These are phyloP conservation scores for Citrus inodora DNA, from an alignment of 345 rosid genomes.

Conservation along the genomic window DNA sequence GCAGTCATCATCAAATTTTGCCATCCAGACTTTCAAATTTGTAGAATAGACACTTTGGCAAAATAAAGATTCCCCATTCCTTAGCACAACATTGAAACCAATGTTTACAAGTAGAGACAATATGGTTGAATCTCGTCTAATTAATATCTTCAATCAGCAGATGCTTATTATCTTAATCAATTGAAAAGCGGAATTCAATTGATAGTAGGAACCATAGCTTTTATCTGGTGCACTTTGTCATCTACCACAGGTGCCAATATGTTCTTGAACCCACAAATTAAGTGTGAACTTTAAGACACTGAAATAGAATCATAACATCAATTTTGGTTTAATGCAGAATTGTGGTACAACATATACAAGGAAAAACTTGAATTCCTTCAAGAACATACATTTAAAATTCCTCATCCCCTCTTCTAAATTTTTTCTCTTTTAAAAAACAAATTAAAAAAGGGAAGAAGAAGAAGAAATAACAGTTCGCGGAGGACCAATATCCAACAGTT, in stretches of 20 bases:
- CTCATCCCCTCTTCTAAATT: neutral
- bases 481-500: neutral
- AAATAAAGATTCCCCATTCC: neutral
- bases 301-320: neutral
- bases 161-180: neutral
- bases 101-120: neutral
- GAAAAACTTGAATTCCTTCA: neutral
- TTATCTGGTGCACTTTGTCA: neutral
- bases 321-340: neutral
- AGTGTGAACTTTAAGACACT: neutral
- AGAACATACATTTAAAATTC: neutral
- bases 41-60: neutral
- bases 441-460: too few species aligned
- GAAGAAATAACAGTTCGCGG: neutral
- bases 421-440: too few species aligned
- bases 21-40: neutral
- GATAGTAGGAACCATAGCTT: neutral
- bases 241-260: neutral
- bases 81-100: neutral
- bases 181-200: neutral
- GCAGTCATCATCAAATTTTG: neutral
- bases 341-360: neutral
- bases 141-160: conserved; percentile 8
- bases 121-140: neutral
- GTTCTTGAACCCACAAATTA: neutral